Base-by-base conservation (phyloP, 169 alveolate genomes). In the Theileria luwenshuni region DNA sequence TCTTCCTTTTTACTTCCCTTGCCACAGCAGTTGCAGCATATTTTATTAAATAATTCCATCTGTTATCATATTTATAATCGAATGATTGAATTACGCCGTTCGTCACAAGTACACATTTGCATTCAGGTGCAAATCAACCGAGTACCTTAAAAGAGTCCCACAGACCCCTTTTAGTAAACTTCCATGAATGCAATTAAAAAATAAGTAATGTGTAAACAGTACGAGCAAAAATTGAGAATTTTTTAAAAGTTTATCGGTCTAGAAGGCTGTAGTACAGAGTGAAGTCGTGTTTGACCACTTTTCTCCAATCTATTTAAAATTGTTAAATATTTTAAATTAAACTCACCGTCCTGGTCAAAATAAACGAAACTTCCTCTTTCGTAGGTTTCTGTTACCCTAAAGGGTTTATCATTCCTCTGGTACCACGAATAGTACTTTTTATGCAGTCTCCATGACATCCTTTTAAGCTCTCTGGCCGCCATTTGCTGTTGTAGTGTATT, bases 381-480 rank as follows among this genome's bases (percentile, higher is more conserved):
- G 17, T 23, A 71, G 5, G 68, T 71, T 23, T 71, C 80, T 65
- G 80, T 71, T 21, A 71, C 65, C 75, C 63, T 71, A 21, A 62
- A 15, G 2, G 80, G 80, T 3, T 59, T 79, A 15, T 65, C 77
- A 23, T 76, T 33, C 47, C 90, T 84, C 67, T 76, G 58, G 62
- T 81, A 76, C 92, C 92, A 85, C n/a, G 84, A 42, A 47, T 52
- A 54, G 45, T 80, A 81, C 43, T 83, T 74, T 41, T 61, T 73
- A 75, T 85, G 92, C 56, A 67, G 81, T 30, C 88, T 77, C 92
- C 92, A 85, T 15, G 86, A 72, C 54, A 75, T 49, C 23, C 73
- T 67, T 45, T 59, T 64, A 48, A 85, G 60, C 61, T 85, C 91
- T 47, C 54, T 68, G 35, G 86, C 84, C 1, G 92, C 92, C 56